These are phyloP conservation scores for Pichia deserticola DNA, from an alignment of 805 yeast species.

Conservation along the genomic window DNA sequence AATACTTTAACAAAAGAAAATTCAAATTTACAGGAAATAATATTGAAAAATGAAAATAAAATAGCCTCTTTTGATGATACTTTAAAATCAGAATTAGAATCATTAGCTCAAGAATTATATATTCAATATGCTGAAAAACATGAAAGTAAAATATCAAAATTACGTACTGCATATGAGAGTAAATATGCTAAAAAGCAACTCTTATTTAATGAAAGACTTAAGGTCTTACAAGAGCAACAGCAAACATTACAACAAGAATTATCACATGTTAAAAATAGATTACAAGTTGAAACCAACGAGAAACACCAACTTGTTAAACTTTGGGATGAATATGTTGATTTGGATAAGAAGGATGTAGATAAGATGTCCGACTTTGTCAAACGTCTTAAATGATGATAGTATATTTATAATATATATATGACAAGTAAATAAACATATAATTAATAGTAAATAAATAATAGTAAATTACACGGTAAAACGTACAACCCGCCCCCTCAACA, in stretches of 20 bases:
- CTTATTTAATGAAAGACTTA: constrained; percentile 16
- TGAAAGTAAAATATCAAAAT: constrained; percentile 56
- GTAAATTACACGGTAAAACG: too few relatives aligned
- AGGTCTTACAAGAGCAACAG: constrained; percentile 3
- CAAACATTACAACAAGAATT: constrained; percentile 40
- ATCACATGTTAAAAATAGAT: constrained; percentile 40
- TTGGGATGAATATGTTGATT: constrained; percentile 28
- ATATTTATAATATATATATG: too few relatives aligned
- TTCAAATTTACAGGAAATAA: background rate
- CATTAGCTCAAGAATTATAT: constrained; percentile 63
- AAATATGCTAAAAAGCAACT: constrained; percentile 42
- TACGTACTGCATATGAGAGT: constrained; percentile 51
- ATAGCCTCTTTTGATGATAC: constrained; percentile 36
- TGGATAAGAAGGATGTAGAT: constrained; percentile 17
- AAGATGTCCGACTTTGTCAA: constrained; percentile 7
- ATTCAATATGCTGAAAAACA: constrained; percentile 72
- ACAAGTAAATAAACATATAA: too few relatives aligned
- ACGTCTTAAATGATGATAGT: constrained; percentile 1
- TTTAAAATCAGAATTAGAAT: constrained; percentile 47
- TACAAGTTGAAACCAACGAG: constrained; percentile 47
- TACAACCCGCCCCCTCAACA: too few relatives aligned
- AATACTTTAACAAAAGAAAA: background rate
- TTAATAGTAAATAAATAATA: too few relatives aligned
- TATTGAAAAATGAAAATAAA: constrained; percentile 15
- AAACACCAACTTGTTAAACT: constrained; percentile 49